phyloP scores from a whole-genome alignment of 2,329 filamentous ascomycete genomes.

The Colletotrichum agaves region DNA sequence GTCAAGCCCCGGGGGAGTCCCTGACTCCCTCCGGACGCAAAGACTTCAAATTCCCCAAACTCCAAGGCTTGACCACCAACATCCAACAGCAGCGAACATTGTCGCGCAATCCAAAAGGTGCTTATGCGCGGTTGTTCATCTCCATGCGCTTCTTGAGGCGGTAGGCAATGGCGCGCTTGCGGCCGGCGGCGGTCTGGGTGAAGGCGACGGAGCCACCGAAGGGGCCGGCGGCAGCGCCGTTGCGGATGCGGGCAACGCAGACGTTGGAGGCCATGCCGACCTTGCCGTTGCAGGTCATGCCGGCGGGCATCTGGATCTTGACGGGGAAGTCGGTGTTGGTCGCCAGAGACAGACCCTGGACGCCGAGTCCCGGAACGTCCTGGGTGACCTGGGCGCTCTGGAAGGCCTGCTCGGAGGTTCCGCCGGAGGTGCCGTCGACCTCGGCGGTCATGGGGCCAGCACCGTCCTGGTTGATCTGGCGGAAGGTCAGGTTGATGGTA shows the following conservation, averaged over 20 bases:
- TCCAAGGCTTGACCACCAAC: constrained; percentile 26
- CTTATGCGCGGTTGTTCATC: constrained; percentile 41
- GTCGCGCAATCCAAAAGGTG: background rate
- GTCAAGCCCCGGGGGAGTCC: constrained; percentile 19
- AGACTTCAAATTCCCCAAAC: constrained; percentile 16
- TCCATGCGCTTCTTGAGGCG: constrained; percentile 52
- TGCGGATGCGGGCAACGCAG: constrained; percentile 73
- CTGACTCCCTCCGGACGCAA: constrained; percentile 23
- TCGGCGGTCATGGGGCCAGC: constrained; percentile 71
- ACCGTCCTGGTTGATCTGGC: constrained; percentile 78
- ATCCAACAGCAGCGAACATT: no score
- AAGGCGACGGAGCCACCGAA: constrained; percentile 76
- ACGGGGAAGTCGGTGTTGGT: constrained; percentile 73
- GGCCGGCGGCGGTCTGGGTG: constrained; percentile 66
- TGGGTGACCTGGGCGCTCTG: constrained; percentile 66
- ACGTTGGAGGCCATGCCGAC: constrained; percentile 70
- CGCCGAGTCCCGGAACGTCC: constrained; percentile 68
- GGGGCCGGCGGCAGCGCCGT: constrained; percentile 69
- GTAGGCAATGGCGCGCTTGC: constrained; percentile 72
- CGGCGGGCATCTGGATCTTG: constrained; percentile 72
- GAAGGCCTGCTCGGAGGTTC: constrained; percentile 70
- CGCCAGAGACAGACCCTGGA: constrained; percentile 68
- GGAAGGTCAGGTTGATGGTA: constrained; percentile 71
- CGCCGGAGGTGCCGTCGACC: constrained; percentile 72
- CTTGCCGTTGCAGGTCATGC: constrained; percentile 72